Evolutionary conservation across 148 eudicot species (phyloP).

Genomic region (Dysphania ambrosioides): DNA sequence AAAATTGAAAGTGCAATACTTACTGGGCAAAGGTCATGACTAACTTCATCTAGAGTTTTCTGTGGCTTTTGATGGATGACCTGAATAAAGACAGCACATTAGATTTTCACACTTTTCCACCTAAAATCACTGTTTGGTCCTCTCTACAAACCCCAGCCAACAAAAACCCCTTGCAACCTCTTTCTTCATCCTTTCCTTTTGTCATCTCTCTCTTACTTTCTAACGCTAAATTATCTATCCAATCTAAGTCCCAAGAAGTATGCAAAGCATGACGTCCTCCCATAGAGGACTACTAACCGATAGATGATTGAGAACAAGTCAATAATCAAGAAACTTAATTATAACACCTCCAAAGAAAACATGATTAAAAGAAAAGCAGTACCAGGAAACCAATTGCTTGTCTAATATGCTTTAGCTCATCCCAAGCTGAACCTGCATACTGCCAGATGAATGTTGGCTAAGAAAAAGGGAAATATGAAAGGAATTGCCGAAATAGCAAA

Average conservation of each 20-base stretch:
- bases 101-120: not conserved
- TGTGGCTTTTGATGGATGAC: constrained; percentile 90
- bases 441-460: constrained; percentile 33
- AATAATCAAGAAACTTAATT: too few species aligned
- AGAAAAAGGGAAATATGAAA: constrained; percentile 15
- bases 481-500: not conserved
- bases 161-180: too few species aligned
- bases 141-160: not conserved
- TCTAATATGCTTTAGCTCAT: constrained; percentile 88
- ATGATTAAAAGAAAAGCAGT: constrained; percentile 2
- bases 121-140: not conserved
- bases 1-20: constrained; percentile 31
- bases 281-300: not conserved
- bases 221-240: not conserved
- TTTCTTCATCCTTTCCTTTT: too few species aligned
- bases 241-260: not conserved
- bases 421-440: constrained; percentile 87
- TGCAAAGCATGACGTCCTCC: not conserved
- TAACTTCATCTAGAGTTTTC: constrained; percentile 84
- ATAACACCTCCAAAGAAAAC: not conserved
- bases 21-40: constrained; percentile 91
- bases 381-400: constrained; percentile 95
- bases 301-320: not conserved
- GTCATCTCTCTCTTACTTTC: not conserved
- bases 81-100: constrained; percentile 35